These are phyloP conservation scores for Oenanthe javanica DNA, from an alignment of 140 eudicot species.

Conservation along the genomic window DNA sequence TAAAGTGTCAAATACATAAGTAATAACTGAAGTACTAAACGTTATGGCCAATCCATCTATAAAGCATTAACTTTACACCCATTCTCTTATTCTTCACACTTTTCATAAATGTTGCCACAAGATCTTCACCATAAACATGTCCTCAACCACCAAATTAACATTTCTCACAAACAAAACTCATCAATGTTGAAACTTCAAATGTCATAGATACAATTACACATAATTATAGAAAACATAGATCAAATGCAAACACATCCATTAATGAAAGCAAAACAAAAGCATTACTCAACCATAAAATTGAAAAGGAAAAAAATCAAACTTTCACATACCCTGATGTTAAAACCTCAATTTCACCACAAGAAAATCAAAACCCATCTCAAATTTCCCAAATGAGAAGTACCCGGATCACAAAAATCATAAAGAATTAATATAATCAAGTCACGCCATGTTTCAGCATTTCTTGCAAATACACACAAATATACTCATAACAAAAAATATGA, in stretches of 20 bases:
- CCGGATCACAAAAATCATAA: background rate
- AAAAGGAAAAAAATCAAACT: background rate
- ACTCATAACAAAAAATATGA: background rate
- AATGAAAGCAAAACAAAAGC: constrained; percentile 5
- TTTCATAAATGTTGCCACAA: background rate
- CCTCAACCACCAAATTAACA: background rate
- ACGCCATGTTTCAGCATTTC: background rate
- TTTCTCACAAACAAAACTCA: background rate
- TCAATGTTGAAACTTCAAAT: background rate
- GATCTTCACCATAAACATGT: constrained; percentile 3
- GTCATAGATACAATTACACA: background rate
- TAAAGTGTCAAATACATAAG: background rate
- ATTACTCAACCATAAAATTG: background rate
- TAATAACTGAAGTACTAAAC: background rate
- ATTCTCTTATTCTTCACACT: constrained; percentile 3
- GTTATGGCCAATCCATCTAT: background rate
- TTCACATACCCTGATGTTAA: background rate
- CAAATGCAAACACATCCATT: background rate
- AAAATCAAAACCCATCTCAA: background rate
- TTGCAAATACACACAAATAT: background rate
- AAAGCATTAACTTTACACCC: constrained; percentile 6
- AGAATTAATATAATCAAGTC: background rate
- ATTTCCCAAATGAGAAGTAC: constrained; percentile 1
- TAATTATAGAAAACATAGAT: background rate
- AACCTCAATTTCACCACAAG: background rate